These are phyloP conservation scores for Trichosporon coremiiforme DNA, from an alignment of 1,284 basidiomycete species.

Conservation along the genomic window DNA sequence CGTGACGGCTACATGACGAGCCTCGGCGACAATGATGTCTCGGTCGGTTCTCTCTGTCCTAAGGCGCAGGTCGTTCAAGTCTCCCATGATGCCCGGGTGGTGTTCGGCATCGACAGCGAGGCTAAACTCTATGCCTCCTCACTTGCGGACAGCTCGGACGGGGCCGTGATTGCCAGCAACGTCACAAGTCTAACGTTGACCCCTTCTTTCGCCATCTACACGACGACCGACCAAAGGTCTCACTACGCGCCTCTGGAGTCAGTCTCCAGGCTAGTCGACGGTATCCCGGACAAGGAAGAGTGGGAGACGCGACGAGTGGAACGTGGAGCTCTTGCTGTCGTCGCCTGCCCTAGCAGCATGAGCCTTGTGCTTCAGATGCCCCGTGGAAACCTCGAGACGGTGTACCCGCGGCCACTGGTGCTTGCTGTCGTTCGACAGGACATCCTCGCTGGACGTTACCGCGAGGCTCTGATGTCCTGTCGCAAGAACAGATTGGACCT, in stretches of 20 bases:
- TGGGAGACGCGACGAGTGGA: constrained; percentile 81
- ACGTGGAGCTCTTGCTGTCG: constrained; percentile 81
- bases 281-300: constrained; percentile 43
- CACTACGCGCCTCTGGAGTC: constrained; percentile 68
- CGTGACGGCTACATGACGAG: constrained; percentile 33
- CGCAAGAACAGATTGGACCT: constrained; percentile 92
- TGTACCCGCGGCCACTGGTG: constrained; percentile 89
- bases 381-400: constrained; percentile 92
- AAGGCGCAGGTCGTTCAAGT: constrained; percentile 36
- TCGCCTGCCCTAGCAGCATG: constrained; percentile 82
- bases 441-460: constrained; percentile 64
- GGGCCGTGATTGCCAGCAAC: constrained; percentile 62
- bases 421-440: constrained; percentile 77
- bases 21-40: constrained; percentile 24
- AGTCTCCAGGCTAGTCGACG: constrained; percentile 43
- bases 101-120: constrained; percentile 68
- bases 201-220: constrained; percentile 81
- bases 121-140: constrained; percentile 65
- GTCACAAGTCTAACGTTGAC: constrained; percentile 81
- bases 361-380: constrained; percentile 95
- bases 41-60: constrained; percentile 35
- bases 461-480: constrained; percentile 85
- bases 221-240: constrained; percentile 78
- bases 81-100: constrained; percentile 53
- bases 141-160: constrained; percentile 37